phyloP scores from a whole-genome alignment of 345 rosid species.

The Citrus unshiu region DNA sequence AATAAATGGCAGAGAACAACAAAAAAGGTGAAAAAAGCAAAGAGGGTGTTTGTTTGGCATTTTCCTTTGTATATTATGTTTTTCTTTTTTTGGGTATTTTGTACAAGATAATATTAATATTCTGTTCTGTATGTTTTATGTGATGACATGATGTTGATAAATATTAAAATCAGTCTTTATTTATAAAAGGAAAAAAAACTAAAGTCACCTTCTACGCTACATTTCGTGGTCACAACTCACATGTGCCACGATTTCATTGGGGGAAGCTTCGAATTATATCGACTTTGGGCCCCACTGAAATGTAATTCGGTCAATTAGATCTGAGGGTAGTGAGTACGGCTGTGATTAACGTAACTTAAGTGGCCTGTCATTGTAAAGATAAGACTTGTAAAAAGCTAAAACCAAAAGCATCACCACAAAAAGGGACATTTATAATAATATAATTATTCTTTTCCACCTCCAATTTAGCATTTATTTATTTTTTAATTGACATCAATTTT shows the following conservation, averaged over 20 bases:
- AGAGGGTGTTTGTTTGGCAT: conserved; percentile 16
- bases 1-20: neutral
- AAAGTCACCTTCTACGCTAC: conserved; percentile 32
- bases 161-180: conserved; percentile 6
- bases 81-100: neutral
- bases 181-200: neutral
- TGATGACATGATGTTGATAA: conserved; percentile 32
- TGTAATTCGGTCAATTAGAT: neutral
- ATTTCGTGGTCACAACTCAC: conserved; percentile 41
- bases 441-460: no score
- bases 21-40: conserved; percentile 11
- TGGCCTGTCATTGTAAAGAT: neutral
- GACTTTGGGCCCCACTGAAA: conserved; percentile 30
- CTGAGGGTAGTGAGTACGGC: neutral
- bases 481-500: neutral
- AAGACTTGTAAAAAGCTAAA: neutral
- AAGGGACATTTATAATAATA: no score
- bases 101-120: neutral
- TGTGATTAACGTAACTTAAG: neutral
- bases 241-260: conserved; percentile 34
- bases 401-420: neutral
- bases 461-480: neutral
- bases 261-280: conserved; percentile 9
- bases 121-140: neutral
- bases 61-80: neutral